phyloP scores from a whole-genome alignment of 768 basidiomycete species.

The Tylopilus balloui region DNA sequence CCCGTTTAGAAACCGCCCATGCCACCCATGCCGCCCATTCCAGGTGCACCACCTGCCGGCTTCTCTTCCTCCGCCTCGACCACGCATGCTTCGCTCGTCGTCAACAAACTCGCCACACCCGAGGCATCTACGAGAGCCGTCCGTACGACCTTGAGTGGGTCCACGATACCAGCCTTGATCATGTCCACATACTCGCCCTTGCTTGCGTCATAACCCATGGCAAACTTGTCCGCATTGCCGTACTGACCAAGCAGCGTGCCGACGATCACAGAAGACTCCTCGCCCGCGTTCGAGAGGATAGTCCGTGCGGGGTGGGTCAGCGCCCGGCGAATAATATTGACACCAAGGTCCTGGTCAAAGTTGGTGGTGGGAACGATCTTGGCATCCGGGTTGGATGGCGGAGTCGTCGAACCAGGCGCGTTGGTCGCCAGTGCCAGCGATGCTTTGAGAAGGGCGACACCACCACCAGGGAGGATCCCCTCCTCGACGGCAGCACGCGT shows the following conservation, averaged over 20 bases:
- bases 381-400: slow-evolving; percentile 51
- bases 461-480: slow-evolving; percentile 96
- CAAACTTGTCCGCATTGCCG: slow-evolving; percentile 70
- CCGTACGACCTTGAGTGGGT: slow-evolving; percentile 93
- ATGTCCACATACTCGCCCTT: slow-evolving; percentile 94
- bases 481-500: slow-evolving; percentile 98
- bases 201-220: slow-evolving; percentile 85
- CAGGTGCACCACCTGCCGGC: slow-evolving; percentile 44
- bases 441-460: slow-evolving; percentile 88
- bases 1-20: slow-evolving; percentile 46
- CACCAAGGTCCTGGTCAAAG: slow-evolving; percentile 97
- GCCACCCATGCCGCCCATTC: slow-evolving; percentile 60
- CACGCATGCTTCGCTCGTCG: slow-evolving; percentile 88
- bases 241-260: slow-evolving; percentile 75
- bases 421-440: slow-evolving; percentile 61
- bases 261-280: slow-evolving; percentile 90
- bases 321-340: slow-evolving; percentile 69
- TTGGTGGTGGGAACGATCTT: slow-evolving; percentile 74
- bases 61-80: slow-evolving; percentile 88
- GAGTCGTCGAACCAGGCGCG: slow-evolving; percentile 41
- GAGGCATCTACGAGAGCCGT: slow-evolving; percentile 89
- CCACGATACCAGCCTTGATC: slow-evolving; percentile 91
- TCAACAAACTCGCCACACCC: slow-evolving; percentile 90
- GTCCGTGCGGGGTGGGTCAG: not conserved
- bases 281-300: slow-evolving; percentile 41